phyloP scores from a whole-genome alignment of 129 eudicot species.

The Flaveria linearis region DNA sequence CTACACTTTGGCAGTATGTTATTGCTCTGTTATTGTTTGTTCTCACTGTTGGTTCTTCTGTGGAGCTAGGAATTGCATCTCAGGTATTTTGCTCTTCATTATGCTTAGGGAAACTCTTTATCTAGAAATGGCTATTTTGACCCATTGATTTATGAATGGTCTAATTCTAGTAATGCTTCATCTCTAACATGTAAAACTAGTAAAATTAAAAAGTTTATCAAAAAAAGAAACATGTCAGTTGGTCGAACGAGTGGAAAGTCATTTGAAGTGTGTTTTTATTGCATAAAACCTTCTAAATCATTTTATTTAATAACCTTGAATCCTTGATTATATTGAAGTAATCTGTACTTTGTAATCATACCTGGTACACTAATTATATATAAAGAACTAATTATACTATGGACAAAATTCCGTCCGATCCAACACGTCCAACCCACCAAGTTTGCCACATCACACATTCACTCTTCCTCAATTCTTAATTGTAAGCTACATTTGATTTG shows the following conservation, averaged over 20 bases:
- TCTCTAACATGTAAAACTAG: background rate
- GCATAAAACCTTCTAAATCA: background rate
- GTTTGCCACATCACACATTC: background rate
- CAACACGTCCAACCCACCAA: background rate
- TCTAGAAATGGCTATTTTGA: background rate
- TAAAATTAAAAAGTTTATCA: background rate
- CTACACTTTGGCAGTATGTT: constrained; percentile 95
- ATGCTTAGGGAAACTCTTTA: background rate
- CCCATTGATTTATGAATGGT: background rate
- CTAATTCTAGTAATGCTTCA: background rate
- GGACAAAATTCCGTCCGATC: background rate
- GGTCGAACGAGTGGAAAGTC: background rate
- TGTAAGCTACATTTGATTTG: background rate
- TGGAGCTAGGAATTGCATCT: constrained; percentile 97
- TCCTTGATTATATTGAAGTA: background rate
- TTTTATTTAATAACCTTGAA: background rate
- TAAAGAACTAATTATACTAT: background rate
- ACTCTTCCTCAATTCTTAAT: background rate
- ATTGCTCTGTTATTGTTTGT: constrained; percentile 84
- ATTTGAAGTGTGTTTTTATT: background rate
- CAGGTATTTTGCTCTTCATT: constrained; percentile 52
- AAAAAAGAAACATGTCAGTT: background rate
- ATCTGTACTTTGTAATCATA: background rate
- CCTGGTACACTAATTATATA: background rate
- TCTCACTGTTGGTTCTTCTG: constrained; percentile 94